phyloP scores from a whole-genome alignment of 352 stramenopile species.

The Globisporangium ultimum region DNA sequence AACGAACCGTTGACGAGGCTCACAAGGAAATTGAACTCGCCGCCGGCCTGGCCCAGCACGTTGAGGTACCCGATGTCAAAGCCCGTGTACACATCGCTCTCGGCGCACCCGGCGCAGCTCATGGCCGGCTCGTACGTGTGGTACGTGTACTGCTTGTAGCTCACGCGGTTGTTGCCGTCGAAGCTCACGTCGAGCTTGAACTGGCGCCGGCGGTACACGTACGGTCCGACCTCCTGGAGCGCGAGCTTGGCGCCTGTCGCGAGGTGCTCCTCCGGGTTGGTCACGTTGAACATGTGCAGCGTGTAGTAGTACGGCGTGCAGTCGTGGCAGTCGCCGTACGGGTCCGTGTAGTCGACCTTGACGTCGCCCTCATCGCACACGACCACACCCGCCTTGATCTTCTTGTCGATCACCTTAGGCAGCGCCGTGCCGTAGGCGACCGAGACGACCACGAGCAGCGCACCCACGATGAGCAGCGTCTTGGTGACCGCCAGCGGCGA shows the following conservation, averaged over 20 bases:
- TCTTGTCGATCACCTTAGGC: slow-evolving; percentile 29
- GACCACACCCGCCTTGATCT: slow-evolving; percentile 35
- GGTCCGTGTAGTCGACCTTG: slow-evolving; percentile 37
- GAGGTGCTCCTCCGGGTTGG: slow-evolving; percentile 27
- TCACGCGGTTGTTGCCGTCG: slow-evolving; percentile 20
- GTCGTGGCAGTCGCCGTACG: slow-evolving; percentile 51
- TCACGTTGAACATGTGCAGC: slow-evolving; percentile 30
- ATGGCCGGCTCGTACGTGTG: slow-evolving; percentile 36
- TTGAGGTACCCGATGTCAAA: slow-evolving; percentile 18
- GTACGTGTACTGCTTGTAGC: slow-evolving; percentile 67
- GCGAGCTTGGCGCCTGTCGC: slow-evolving; percentile 16
- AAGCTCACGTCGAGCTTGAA: slow-evolving; percentile 21
- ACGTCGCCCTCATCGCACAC: slow-evolving; percentile 23
- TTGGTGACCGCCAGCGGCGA: slow-evolving; percentile 20
- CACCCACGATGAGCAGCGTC: slow-evolving; percentile 27
- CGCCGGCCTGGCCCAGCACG: slow-evolving; percentile 10
- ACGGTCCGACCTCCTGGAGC: slow-evolving; percentile 21
- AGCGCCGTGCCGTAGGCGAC: slow-evolving; percentile 37
- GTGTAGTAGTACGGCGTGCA: slow-evolving; percentile 51
- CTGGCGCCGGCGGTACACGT: slow-evolving; percentile 32
- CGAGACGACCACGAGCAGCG: slow-evolving; percentile 25
- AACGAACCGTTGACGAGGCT: slow-evolving; percentile 12
- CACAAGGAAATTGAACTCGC: slow-evolving; percentile 11
- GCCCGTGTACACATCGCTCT: slow-evolving; percentile 8
- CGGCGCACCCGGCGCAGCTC: slow-evolving; percentile 10